These are phyloP conservation scores for Trametopsis cervina DNA, from an alignment of 768 basidiomycete genomes.

Conservation along the genomic window DNA sequence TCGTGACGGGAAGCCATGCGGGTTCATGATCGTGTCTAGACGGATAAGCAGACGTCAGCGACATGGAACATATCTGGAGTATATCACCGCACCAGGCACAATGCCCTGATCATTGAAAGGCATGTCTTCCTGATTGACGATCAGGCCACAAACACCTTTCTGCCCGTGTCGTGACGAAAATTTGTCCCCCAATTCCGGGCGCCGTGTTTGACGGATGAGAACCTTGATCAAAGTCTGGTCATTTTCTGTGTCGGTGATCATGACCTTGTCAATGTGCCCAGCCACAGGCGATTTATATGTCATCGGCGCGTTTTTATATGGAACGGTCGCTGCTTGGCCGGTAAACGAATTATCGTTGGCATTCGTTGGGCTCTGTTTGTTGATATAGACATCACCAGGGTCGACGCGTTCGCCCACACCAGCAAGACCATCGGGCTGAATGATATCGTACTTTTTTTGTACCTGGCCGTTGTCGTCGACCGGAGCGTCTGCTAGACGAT, in stretches of 20 bases:
- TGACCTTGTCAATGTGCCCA: constrained; percentile 94
- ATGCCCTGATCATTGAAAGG: constrained; percentile 99
- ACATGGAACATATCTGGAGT: constrained; percentile 4
- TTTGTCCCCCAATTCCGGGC: constrained; percentile 97
- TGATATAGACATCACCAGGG: constrained; percentile 90
- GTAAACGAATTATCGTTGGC: constrained; percentile 88
- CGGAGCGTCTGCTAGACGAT: constrained; percentile 91
- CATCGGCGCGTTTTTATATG: constrained; percentile 90
- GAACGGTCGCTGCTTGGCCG: constrained; percentile 74
- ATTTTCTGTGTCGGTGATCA: constrained; percentile 95
- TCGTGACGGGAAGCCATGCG: constrained; percentile 97
- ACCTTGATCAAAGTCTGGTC: constrained; percentile 97
- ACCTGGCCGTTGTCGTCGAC: constrained; percentile 73
- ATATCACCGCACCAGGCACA: constrained; percentile 57
- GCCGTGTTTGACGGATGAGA: constrained; percentile 90
- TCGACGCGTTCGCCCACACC: constrained; percentile 93
- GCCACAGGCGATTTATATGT: constrained; percentile 91
- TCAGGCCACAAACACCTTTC: constrained; percentile 97
- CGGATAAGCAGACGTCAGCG: neutral
- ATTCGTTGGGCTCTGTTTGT: constrained; percentile 94
- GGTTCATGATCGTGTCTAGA: constrained; percentile 98
- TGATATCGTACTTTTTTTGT: constrained; percentile 82
- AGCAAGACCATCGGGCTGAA: constrained; percentile 89
- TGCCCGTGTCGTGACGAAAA: constrained; percentile 98
- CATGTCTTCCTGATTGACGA: constrained; percentile 99